phyloP scores from a whole-genome alignment of 1,139 yeast species.

The Pichia sp. region DNA sequence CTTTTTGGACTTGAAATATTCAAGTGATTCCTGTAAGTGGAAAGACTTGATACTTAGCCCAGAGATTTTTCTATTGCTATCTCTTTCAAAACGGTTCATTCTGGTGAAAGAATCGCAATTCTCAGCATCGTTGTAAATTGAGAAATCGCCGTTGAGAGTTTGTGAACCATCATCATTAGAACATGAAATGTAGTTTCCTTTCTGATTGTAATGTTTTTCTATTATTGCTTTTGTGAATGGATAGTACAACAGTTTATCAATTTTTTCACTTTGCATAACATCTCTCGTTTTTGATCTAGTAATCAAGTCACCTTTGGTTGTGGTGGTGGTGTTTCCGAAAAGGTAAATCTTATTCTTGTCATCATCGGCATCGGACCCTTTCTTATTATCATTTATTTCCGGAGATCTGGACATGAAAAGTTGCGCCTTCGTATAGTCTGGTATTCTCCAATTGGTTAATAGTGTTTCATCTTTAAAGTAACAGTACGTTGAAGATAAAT shows the following conservation, averaged over 20 bases:
- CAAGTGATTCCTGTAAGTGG: neutral
- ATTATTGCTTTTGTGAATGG: slow-evolving; percentile 4
- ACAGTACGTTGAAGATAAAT: neutral
- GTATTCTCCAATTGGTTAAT: slow-evolving; percentile 5
- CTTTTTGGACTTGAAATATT: neutral
- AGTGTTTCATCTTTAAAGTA: neutral
- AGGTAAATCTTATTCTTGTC: slow-evolving; percentile 1
- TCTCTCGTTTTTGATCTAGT: too few relatives aligned
- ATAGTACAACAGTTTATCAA: slow-evolving; percentile 6
- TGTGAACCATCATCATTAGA: neutral
- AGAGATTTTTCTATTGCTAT: neutral
- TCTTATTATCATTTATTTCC: neutral
- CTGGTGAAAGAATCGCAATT: neutral
- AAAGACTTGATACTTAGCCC: neutral
- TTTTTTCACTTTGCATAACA: neutral
- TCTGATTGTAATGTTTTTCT: slow-evolving; percentile 1
- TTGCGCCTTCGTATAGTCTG: neutral
- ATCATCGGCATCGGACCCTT: neutral
- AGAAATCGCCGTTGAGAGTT: neutral
- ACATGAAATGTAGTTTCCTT: neutral
- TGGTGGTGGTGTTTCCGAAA: neutral
- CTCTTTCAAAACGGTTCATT: neutral
- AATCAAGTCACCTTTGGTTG: neutral
- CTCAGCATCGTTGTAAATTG: neutral
- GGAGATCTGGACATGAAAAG: neutral